These are phyloP conservation scores for Fraxinus excelsior DNA, from an alignment of 257 asterid genomes.

Conservation along the genomic window DNA sequence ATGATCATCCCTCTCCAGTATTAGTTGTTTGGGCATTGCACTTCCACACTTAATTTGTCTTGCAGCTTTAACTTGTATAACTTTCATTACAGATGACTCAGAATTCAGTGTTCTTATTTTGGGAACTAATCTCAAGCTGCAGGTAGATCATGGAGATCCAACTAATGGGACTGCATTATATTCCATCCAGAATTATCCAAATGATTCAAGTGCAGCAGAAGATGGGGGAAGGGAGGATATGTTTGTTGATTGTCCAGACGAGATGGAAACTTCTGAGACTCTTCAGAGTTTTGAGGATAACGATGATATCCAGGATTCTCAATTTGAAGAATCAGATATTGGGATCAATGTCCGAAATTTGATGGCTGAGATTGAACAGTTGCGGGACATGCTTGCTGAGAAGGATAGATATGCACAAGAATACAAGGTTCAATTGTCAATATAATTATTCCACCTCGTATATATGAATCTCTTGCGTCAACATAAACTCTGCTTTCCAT, in stretches of 20 bases:
- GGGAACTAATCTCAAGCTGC: conserved; percentile 29
- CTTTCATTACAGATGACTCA: conserved; percentile 11
- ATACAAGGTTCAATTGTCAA: conserved; percentile 35
- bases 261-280: conserved; percentile 73
- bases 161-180: conserved; percentile 28
- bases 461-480: neutral
- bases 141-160: conserved; percentile 38
- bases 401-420: conserved; percentile 34
- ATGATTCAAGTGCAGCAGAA: conserved; percentile 48
- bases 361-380: conserved; percentile 33
- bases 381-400: conserved; percentile 37
- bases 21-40: neutral
- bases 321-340: conserved; percentile 20
- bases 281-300: conserved; percentile 39
- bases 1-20: neutral
- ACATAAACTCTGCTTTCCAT: conserved; percentile 3
- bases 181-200: conserved; percentile 35
- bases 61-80: conserved; percentile 6
- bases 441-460: neutral
- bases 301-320: conserved; percentile 23
- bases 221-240: conserved; percentile 75
- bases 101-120: conserved; percentile 23
- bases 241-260: conserved; percentile 98
- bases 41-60: neutral
- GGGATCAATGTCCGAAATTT: conserved; percentile 24